phyloP scores from a whole-genome alignment of 192 early-diverging fungal genomes.

The Phlyctochytrium arcticum region DNA sequence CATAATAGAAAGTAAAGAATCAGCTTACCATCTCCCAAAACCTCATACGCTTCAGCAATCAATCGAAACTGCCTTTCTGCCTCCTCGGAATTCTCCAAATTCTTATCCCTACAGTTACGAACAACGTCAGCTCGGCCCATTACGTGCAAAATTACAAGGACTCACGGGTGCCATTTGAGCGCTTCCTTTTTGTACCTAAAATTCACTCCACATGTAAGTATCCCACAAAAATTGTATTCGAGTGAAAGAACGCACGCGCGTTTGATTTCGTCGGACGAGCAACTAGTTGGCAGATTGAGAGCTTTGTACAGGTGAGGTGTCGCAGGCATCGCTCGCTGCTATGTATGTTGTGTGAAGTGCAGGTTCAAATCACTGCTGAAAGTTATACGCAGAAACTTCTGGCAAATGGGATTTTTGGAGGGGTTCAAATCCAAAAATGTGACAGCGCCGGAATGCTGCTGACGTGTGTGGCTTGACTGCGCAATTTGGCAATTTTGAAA shows the following conservation, averaged over 20 bases:
- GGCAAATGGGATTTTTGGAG: no score
- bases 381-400: no score
- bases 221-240: background rate
- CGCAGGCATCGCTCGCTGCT: no score
- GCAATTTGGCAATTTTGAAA: no score
- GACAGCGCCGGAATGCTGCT: no score
- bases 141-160: background rate
- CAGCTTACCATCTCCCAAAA: slow-evolving; percentile 8
- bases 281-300: background rate
- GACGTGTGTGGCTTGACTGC: no score
- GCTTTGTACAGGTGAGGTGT: no score
- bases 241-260: background rate
- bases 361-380: no score
- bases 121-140: background rate
- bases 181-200: slow-evolving; percentile 1
- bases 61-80: background rate
- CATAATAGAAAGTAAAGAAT: no score
- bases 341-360: no score
- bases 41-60: slow-evolving; percentile 10
- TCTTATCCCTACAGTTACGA: background rate
- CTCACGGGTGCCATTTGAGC: slow-evolving; percentile 5
- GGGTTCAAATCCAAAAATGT: no score
- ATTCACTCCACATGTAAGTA: background rate
- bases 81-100: background rate
- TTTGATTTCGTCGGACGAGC: background rate